These are phyloP conservation scores for Petrea volubilis DNA, from an alignment of 257 asterid genomes.

Conservation along the genomic window DNA sequence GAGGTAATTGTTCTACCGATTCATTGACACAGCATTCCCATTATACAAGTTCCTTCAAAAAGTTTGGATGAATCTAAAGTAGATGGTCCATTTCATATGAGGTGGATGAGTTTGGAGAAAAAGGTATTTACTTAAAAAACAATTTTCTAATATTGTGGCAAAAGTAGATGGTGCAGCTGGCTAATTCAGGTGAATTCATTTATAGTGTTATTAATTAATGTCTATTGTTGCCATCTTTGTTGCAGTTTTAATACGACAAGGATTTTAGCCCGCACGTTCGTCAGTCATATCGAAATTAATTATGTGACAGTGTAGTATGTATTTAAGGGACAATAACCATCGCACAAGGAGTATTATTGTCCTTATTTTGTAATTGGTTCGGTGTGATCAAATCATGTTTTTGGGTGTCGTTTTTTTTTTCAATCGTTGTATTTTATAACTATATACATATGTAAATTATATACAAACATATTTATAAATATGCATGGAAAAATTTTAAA, in stretches of 20 bases:
- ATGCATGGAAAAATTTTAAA: no score
- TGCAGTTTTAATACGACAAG: neutral
- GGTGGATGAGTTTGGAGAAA: neutral
- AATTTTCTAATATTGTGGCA: neutral
- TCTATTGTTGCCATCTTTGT: neutral
- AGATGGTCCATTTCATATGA: neutral
- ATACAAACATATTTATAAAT: no score
- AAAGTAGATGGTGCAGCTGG: neutral
- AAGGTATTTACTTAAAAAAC: neutral
- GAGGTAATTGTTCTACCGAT: neutral
- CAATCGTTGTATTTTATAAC: no score
- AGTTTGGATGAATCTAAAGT: neutral
- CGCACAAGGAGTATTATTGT: no score
- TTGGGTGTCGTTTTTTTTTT: no score
- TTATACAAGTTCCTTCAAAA: neutral
- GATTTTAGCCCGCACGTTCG: neutral
- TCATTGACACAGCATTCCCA: neutral
- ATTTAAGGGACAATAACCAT: no score
- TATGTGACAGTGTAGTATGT: no score
- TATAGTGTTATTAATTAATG: neutral
- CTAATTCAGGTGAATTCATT: neutral
- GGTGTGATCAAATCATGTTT: no score
- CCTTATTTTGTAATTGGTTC: no score
- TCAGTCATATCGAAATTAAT: no score
- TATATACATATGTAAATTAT: no score